Base-by-base conservation (phyloP, 139 green algal species). In the Limnomonas spitsbergensis region DNA sequence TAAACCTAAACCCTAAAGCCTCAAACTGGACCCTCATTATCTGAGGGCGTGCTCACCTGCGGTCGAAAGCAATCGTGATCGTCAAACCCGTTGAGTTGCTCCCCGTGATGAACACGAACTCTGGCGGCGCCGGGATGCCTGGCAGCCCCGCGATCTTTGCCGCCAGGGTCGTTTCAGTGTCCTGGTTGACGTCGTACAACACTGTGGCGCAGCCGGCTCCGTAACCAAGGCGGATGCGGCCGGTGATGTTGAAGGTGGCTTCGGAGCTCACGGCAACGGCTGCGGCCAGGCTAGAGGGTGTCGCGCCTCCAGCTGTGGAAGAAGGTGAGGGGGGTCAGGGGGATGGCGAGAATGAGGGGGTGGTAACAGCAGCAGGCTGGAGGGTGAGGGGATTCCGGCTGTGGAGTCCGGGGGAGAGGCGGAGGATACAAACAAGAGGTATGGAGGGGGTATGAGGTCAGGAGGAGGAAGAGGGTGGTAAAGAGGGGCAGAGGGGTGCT, bases 351-450 rank as follows among this genome's bases (percentile, higher is more conserved):
- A n/a, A n/a, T n/a, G n/a, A 61, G 47, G 20, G 47, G 47, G 14
- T 61, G 20, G 20, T 61, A 61, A 20, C 14, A 61, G 47, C 47
- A 61, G 14, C 14, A 61, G 47, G 47, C 47, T 29, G 20, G 14
- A 20, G 20, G 20, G 20, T 29, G 47, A 20, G 47, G 47, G 20
- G 47, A 20, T 29, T 61, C 14, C 20, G 20, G 20, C 14, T 20
- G n/a, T n/a, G n/a, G n/a, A n/a, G n/a, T 61, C 14, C 20, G 47
- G 47, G 20, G 14, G 47, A 61, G 20, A 61, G 20, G 47, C 14
- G 47, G 47, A 61, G 47, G 47, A 61, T 61, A 61, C 20, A 61
- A 61, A 61, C 47, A n/a, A n/a, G n/a, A n/a, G n/a, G n/a, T 61
- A 20, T 61, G 47, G 47, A 61, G 47, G 47, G 47, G 47, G 20